Base-by-base conservation (phyloP, 768 basidiomycete genomes). In the Podaxis pistillaris region DNA sequence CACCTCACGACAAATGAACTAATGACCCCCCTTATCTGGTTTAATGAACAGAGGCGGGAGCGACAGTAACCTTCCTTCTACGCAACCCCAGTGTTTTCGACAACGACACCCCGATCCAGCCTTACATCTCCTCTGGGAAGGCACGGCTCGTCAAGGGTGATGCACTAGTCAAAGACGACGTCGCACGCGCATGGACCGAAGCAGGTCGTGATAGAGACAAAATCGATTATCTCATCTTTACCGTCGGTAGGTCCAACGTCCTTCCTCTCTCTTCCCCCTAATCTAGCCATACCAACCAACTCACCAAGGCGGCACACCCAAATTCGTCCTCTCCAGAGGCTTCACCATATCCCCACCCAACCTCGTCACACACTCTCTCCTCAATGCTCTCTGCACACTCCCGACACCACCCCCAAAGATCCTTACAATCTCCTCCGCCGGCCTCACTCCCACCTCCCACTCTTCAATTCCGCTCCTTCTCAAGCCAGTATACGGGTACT, bases 41-140 rank as follows among this genome's bases (percentile, higher is more conserved):
- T 9, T 9, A 33, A 33, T 33, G 33, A 33, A 12, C 24, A 90
- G 89, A 76, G 4, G 72, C 78, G 56, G 88, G 88, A 41, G 77
- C 82, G 2, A 84, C 79, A 1, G 84, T 90, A 0, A 87, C 87
- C 0, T 89, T 87, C 66, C 77, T 90, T 12, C 77, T 90, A 38
- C 83, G 89, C 33, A 78, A 75, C 17, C 73, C 80, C 0, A 64
- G 73, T 8, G 76, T 78, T 3, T 89, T 90, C 65, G 85, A 88
- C 49, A 64, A 72, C 6, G 83, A 90, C 65, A 73, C 75, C 24
- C 66, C 64, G 1, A 81, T 91, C n/a, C 82, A 89, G 65, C 63
- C 65, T 9, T 81, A 83, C 68, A 67, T 90, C 53, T 69, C 76
- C 52, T 67, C 76, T 0, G 86, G 86, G 4, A 79, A 78, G 57